Percentiles rank a stretch among this genome's conserved stretches.
Conservation (phyloP, 176 grass and related monocot species). For the Carex parvula region DNA sequence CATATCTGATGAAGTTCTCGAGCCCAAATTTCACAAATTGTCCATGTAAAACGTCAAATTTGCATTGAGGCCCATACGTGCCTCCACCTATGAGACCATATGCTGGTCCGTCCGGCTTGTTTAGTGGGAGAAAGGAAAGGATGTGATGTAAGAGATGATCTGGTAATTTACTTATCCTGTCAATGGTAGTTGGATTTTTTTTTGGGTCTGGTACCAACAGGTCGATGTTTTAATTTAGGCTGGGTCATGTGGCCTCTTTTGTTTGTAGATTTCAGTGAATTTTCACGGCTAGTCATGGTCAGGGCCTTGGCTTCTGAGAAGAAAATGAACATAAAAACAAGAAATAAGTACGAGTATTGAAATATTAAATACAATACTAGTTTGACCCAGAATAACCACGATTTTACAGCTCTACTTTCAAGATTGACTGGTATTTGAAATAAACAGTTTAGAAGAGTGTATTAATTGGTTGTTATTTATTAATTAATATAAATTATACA, state of each 20-base stretch:
- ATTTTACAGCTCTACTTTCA: too few species aligned
- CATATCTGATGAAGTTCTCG: neutral
- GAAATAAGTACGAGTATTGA: neutral
- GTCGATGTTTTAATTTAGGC: conserved; percentile 6
- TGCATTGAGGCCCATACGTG: conserved; percentile 27
- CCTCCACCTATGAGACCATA: conserved; percentile 17
- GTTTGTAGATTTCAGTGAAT: neutral
- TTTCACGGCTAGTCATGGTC: neutral
- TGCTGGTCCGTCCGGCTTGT: conserved; percentile 8
- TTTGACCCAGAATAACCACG: neutral
- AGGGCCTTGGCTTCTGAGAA: neutral
- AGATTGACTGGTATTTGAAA: neutral
- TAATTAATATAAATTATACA: neutral
- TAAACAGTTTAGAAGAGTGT: neutral
- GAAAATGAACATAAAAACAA: neutral
- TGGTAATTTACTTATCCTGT: conserved; percentile 19
- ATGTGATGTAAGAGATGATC: conserved; percentile 22
- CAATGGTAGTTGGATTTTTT: neutral
- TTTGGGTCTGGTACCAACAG: neutral
- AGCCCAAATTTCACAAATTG: neutral
- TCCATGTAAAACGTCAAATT: neutral
- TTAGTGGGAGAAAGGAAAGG: conserved; percentile 20
- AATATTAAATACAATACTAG: neutral
- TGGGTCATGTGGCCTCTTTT: neutral
- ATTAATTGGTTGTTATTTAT: neutral